Evolutionary conservation across 352 stramenopile genomes (phyloP).

Genomic region (Globisporangium spinosum): DNA sequence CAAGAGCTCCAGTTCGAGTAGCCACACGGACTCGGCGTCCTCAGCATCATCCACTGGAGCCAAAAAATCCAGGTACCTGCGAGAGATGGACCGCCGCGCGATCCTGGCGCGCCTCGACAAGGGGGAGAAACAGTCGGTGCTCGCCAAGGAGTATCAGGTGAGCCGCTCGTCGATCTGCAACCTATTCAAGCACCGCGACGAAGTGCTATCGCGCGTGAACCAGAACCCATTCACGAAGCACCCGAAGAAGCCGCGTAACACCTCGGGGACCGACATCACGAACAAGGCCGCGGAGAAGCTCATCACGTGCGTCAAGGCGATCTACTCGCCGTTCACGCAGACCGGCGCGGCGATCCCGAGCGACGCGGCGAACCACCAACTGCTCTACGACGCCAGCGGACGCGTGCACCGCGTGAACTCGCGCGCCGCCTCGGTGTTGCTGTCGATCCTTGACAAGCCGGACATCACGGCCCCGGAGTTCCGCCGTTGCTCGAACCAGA

Average conservation of each 20-base stretch:
- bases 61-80: constrained; percentile 37
- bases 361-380: not conserved
- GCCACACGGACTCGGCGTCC: not conserved
- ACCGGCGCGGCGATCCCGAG: not conserved
- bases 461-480: constrained; percentile 22
- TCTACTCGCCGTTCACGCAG: constrained; percentile 18
- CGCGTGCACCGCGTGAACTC: constrained; percentile 20
- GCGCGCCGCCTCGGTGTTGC: constrained; percentile 17
- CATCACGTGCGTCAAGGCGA: constrained; percentile 18
- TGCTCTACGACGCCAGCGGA: not conserved
- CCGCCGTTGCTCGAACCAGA: constrained; percentile 25
- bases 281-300: constrained; percentile 17
- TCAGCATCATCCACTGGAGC: not conserved
- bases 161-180: constrained; percentile 61
- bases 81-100: constrained; percentile 45
- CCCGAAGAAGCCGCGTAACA: constrained; percentile 23
- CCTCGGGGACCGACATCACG: not conserved
- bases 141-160: constrained; percentile 58
- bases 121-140: constrained; percentile 41
- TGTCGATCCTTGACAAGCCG: constrained; percentile 19
- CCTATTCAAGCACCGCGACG: constrained; percentile 43
- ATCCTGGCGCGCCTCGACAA: constrained; percentile 39
- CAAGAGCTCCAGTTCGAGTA: constrained; percentile 4
- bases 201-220: constrained; percentile 33
- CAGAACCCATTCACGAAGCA: constrained; percentile 48